A percentile compares a stretch with the other conserved stretches of the same genome.
Conservation (phyloP, 805 yeast species). For the Candida xyloterini region DNA sequence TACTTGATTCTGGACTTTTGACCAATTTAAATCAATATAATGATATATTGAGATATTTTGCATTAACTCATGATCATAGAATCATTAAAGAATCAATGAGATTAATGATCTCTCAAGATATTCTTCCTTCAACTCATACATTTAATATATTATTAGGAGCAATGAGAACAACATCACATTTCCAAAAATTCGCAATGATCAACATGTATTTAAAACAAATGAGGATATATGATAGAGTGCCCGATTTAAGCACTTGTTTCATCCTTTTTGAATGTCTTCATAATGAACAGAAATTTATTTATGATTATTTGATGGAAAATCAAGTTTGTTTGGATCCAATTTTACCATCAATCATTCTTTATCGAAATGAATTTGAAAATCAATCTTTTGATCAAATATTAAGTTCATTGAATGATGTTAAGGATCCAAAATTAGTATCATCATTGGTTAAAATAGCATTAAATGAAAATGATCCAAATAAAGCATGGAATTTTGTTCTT, state of each 20-base stretch:
- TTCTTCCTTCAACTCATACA: conserved; percentile 17
- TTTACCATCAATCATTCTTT: conserved; percentile 10
- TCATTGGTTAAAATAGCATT: conserved; percentile 11
- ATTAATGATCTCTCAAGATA: conserved; percentile 5
- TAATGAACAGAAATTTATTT: conserved; percentile 9
- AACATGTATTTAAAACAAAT: conserved; percentile 18
- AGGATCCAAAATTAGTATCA: conserved; percentile 9
- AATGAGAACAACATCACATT: conserved; percentile 9
- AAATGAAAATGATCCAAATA: conserved; percentile 10
- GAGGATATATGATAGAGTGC: conserved; percentile 11
- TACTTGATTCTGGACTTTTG: conserved; percentile 14
- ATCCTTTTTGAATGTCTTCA: conserved; percentile 15
- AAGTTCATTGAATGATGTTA: not conserved
- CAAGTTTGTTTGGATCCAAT: conserved; percentile 14
- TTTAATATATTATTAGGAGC: conserved; percentile 19
- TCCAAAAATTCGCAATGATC: conserved; percentile 11
- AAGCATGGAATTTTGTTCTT: conserved; percentile 15
- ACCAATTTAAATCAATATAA: conserved; percentile 15
- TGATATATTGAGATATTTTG: conserved; percentile 16
- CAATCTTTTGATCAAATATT: conserved; percentile 7
- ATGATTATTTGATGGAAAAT: conserved; percentile 9
- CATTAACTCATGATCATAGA: conserved; percentile 11
- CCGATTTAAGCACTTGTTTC: conserved; percentile 24
- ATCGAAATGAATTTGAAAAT: conserved; percentile 1
- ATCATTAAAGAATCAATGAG: conserved; percentile 8